Evolutionary conservation across 139 green algal genomes (phyloP).

Genomic region (Yamagishiella unicocca): DNA sequence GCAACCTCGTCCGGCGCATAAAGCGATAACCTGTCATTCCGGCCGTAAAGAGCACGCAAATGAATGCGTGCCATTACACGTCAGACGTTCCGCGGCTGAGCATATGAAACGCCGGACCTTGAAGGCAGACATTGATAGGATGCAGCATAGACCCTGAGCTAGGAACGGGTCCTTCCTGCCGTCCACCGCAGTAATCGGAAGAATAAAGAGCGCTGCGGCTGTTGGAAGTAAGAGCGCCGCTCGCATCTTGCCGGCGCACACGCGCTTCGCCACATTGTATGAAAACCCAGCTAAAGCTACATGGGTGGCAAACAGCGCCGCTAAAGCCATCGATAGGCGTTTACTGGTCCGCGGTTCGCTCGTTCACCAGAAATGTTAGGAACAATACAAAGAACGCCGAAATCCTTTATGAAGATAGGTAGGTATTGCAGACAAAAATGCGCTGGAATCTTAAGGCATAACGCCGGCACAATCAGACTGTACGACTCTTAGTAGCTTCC

Average conservation of each 20-base stretch:
- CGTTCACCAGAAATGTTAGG: too few species aligned
- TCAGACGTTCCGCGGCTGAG: too few species aligned
- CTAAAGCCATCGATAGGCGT: too few species aligned
- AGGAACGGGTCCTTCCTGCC: background rate
- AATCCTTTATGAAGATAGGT: too few species aligned
- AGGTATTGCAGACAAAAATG: too few species aligned
- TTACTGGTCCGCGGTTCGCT: too few species aligned
- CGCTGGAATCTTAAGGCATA: too few species aligned
- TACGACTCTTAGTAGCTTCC: too few species aligned
- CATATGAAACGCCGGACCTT: too few species aligned
- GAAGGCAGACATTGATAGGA: conserved; percentile 23
- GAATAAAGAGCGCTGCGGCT: background rate
- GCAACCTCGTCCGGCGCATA: background rate
- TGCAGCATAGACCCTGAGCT: conserved; percentile 7
- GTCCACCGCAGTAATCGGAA: background rate
- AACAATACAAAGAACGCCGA: too few species aligned
- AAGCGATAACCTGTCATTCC: conserved; percentile 1
- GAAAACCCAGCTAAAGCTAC: background rate
- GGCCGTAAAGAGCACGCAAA: background rate
- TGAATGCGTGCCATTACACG: background rate
- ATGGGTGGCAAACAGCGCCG: background rate
- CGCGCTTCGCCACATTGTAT: background rate
- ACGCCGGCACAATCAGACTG: too few species aligned
- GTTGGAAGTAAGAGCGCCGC: background rate
- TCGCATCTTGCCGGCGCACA: background rate